Evolutionary conservation across 2,329 filamentous ascomycete genomes (phyloP), one percentile per base, ranked within the genome.

Genomic region (Fusarium euwallaceae): DNA sequence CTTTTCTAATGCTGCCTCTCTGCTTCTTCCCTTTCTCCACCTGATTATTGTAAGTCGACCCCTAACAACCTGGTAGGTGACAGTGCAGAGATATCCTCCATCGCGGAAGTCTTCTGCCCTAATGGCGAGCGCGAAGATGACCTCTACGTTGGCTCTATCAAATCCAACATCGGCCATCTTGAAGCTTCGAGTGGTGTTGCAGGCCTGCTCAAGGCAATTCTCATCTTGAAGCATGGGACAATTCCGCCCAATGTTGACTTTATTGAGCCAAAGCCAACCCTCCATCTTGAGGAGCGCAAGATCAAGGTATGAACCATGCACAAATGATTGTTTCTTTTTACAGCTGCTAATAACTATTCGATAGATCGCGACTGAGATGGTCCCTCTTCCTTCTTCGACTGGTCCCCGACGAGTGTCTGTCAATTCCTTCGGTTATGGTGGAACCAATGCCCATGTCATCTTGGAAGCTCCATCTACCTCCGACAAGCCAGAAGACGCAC

Each of bases 401-500:
- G 56, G 61, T 12, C 61, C 58, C 14, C 48, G 66, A 5, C 66
- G 71, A 20, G 71, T 67, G 27, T 71, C 69, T 16, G 63, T 73
- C 36, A 68, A 73, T 6, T 64, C 60, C 10, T 73, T 71, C 4
- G 71, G 71, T 24, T 73, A 69, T 12, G 71, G 71, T 14, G 71
- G 71, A 8, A 69, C 71, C 24, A 73, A 73, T n/a, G 69, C 48
- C n/a, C 71, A 73, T 27, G 69, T 71, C 6, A 73, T 73, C 20
- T 20, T 73, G n/a, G 71, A 73, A 24, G 68, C 71, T 20, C 65
- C 69, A 10, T 20, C 48, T 9, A 37, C 34, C 9, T 12, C 17
- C 1, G 45, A 59, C 14, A 51, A 59, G 17, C 17, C 9, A 4
- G 34, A 36, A 36, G n/a, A 59, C 4, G 14, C 6, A 2, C 16